Evolutionary conservation across 1,284 basidiomycete species (phyloP).

Genomic region (Leccinum ponderosum): DNA sequence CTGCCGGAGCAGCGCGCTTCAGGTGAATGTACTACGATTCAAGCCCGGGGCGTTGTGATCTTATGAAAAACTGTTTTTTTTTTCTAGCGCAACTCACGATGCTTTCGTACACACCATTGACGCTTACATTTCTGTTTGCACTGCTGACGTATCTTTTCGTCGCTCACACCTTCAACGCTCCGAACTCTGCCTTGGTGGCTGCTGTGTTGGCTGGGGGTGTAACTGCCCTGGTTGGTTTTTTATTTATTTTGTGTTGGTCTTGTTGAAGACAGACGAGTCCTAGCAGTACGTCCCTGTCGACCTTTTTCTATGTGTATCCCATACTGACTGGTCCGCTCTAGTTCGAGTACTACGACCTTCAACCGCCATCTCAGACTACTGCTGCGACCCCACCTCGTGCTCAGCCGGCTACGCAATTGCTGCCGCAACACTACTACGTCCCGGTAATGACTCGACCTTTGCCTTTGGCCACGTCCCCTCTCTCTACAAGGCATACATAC

Average conservation of each 20-base stretch:
- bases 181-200: constrained; percentile 75
- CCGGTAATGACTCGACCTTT: constrained; percentile 10
- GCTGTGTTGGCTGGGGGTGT: constrained; percentile 77
- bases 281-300: constrained; percentile 51
- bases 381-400: constrained; percentile 1
- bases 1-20: constrained; percentile 37
- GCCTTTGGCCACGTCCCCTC: constrained; percentile 15
- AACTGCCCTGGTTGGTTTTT: constrained; percentile 71
- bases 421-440: constrained; percentile 10
- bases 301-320: not conserved
- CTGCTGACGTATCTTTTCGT: constrained; percentile 86
- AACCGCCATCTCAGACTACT: constrained; percentile 33
- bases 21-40: constrained; percentile 18
- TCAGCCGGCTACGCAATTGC: constrained; percentile 8
- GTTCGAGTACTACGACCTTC: constrained; percentile 48
- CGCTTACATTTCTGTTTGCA: constrained; percentile 78
- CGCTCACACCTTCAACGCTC: constrained; percentile 78
- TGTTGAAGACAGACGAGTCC: constrained; percentile 69
- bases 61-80: not conserved
- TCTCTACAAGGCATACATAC: constrained; percentile 9
- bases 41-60: too few relatives aligned
- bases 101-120: constrained; percentile 79
- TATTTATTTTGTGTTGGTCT: constrained; percentile 76
- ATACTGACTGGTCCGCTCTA: constrained; percentile 18
- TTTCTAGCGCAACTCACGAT: constrained; percentile 64